Base-by-base conservation (phyloP, 768 basidiomycete genomes). In the Lanmaoa rubissima region DNA sequence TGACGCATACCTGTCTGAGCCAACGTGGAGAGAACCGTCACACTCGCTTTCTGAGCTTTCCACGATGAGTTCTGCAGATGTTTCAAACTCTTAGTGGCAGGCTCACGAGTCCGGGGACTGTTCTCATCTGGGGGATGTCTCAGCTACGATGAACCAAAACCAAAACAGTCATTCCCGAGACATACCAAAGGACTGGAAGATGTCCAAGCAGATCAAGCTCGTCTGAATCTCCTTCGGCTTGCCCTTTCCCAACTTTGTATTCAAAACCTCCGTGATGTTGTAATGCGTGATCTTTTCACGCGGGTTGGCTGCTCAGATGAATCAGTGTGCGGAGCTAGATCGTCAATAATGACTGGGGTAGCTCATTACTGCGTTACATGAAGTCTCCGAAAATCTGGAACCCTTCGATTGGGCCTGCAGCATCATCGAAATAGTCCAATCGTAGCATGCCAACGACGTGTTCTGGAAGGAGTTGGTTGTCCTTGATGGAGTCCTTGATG, bases 401-500 rank as follows among this genome's bases (percentile, higher is more conserved):
- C 13, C 66, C 66, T 46, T 67, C 67, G 1, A 66, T 47, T 24
- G 5, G 47, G 12, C 66, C 67, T 0, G 66, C 53, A 13, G 67
- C 64, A 34, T 67, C 67, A 11, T 67, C 64, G 19, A 67, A 69
- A 48, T 56, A 69, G 49, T 67, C 61, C 16, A 58, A 39, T 32
- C 55, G 56, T n/a, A 66, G 45, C 66, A 67, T 67, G 16, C 50
- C 52, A 13, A 67, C 59, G 2, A 67, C 64, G 5, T 61, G 38
- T 48, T 59, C 54, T 11, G 64, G 55, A 39, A 64, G 49, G 19
- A 35, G 36, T 5, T 55, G 38, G 8, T 56, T 54, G 8, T 45
- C 21, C 46, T 42, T 55, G n/a, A 67, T 28, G 7, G 31, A 32
- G 14, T 54, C 48, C 16, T 51, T 42, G 61, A 67, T 66, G 24